A percentile compares a stretch with the other conserved stretches of the same genome.
Evolutionary conservation across 176 grass and related monocot genomes (phyloP).

Genomic region (Ampelocalamus luodianensis): DNA sequence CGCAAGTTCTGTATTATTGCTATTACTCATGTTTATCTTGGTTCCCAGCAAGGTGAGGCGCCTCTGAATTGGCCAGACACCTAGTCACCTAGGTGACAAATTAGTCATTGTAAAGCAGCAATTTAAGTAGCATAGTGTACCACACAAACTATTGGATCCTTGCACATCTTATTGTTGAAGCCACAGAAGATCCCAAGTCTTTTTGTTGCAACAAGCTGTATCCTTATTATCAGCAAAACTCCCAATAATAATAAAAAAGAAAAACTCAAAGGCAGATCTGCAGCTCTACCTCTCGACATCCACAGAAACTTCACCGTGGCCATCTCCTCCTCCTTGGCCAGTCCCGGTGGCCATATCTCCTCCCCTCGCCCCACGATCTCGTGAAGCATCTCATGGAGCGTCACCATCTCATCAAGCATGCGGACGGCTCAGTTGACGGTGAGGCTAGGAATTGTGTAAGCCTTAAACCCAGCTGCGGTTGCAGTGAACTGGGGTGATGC

Average conservation of each 20-base stretch:
- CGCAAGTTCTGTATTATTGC: slow-evolving; percentile 4
- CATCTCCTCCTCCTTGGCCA: slow-evolving; percentile 12
- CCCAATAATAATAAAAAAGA: slow-evolving; percentile 15
- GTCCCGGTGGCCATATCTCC: slow-evolving; percentile 12
- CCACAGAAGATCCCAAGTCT: background rate
- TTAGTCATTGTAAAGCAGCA: slow-evolving; percentile 13
- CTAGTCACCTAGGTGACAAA: background rate
- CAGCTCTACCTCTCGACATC: background rate
- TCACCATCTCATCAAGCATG: background rate
- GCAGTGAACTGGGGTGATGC: slow-evolving; percentile 11
- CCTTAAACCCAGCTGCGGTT: background rate
- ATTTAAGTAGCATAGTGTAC: background rate
- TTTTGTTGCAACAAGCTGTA: slow-evolving; percentile 30
- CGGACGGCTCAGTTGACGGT: background rate
- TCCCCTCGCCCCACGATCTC: background rate
- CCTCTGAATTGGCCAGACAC: background rate
- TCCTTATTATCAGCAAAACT: slow-evolving; percentile 4
- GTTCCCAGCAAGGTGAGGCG: background rate
- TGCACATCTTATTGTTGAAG: slow-evolving; percentile 20
- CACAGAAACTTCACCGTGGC: background rate
- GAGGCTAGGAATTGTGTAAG: background rate
- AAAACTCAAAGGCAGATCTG: background rate
- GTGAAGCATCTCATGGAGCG: background rate
- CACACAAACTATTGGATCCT: background rate
- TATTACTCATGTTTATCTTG: background rate